phyloP scores from a whole-genome alignment of 2,329 filamentous ascomycete species.

The Microdochium nivale region DNA sequence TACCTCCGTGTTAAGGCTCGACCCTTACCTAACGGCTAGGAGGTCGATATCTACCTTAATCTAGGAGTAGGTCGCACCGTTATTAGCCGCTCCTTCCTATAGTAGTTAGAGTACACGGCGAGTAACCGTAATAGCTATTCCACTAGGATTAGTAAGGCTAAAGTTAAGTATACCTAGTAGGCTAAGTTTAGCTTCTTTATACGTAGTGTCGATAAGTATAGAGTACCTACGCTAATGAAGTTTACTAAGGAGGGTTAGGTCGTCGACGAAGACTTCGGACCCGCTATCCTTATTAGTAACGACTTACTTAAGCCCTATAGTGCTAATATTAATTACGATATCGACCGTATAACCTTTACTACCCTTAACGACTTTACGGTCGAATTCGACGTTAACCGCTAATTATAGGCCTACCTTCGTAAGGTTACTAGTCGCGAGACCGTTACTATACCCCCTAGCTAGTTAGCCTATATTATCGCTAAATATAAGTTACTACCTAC shows the following conservation, averaged over 20 bases:
- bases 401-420: neutral
- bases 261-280: neutral
- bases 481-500: neutral
- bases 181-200: neutral
- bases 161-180: neutral
- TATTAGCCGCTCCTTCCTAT: too few relatives aligned
- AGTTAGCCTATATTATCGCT: neutral
- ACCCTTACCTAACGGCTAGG: too few relatives aligned
- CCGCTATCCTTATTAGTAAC: neutral
- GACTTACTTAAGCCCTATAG: neutral
- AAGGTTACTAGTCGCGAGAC: neutral
- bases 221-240: neutral
- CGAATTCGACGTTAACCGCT: neutral
- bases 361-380: neutral
- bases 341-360: neutral
- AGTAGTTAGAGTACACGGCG: neutral
- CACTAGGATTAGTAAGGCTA: neutral
- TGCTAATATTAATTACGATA: neutral
- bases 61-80: too few relatives aligned
- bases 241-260: neutral
- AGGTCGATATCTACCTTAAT: too few relatives aligned
- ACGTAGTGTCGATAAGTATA: neutral
- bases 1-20: too few relatives aligned
- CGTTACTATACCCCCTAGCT: neutral
- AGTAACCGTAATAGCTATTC: neutral